A percentile compares a stretch with the other conserved stretches of the same genome.
Conservation (phyloP, 345 rosid species). For the Combretum micranthum region DNA sequence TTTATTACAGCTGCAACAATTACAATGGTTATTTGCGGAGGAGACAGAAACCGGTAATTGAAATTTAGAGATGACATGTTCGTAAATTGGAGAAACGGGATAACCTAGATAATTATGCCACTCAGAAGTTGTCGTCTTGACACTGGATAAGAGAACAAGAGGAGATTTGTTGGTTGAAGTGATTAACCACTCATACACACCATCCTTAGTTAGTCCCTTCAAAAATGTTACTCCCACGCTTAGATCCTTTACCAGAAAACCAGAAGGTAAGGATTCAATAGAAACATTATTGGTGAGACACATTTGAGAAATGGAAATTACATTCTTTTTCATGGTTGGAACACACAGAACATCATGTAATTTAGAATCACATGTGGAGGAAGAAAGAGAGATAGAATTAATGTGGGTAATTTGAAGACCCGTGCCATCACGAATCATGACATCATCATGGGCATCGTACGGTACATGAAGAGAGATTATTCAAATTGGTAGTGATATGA, state of each 20-base stretch:
- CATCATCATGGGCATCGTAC: too few relatives aligned
- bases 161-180: background rate
- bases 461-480: too few relatives aligned
- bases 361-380: background rate
- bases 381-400: background rate
- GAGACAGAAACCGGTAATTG: background rate
- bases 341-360: constrained; percentile 1
- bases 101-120: constrained; percentile 1
- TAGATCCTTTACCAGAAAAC: constrained; percentile 4
- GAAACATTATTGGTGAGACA: background rate
- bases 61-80: too few relatives aligned
- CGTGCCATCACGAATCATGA: constrained; percentile 2
- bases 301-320: background rate
- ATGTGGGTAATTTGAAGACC: background rate
- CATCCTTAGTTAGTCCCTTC: background rate
- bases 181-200: background rate
- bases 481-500: too few relatives aligned
- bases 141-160: background rate
- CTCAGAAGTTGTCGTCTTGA: background rate
- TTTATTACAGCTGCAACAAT: constrained; percentile 5
- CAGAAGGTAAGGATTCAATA: background rate
- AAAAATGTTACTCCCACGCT: background rate
- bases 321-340: background rate
- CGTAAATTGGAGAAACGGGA: background rate
- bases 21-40: background rate